phyloP scores from a whole-genome alignment of 306 rosid genomes.

The Medicago arabica region DNA sequence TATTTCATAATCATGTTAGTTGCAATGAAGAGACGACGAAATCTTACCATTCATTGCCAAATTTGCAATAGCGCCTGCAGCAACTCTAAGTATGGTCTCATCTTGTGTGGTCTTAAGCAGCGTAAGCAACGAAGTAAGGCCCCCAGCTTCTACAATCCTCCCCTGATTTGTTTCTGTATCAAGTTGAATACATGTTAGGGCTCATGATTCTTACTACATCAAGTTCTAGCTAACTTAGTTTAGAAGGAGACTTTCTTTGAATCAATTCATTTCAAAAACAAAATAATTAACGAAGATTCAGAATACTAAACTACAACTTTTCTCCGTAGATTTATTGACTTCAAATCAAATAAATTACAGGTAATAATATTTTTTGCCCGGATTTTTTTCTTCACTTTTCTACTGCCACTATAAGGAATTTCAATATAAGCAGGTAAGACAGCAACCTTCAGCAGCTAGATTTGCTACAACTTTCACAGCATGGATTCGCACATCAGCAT shows the following conservation, averaged over 20 bases:
- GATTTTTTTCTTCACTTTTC: not conserved
- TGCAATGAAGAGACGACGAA: conserved; percentile 19
- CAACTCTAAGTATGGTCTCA: conserved; percentile 97
- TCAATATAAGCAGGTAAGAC: conserved; percentile 36
- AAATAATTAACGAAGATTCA: not conserved
- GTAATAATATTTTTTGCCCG: not conserved
- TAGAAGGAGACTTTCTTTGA: conserved; percentile 36
- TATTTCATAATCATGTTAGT: conserved; percentile 1
- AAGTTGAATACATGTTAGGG: conserved; percentile 36
- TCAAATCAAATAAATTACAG: conserved; percentile 23
- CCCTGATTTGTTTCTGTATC: conserved; percentile 90
- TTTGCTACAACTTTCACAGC: conserved; percentile 99
- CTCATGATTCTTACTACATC: conserved; percentile 27
- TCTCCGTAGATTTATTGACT: conserved; percentile 13
- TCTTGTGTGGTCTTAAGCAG: conserved; percentile 83
- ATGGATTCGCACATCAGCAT: conserved; percentile 89
- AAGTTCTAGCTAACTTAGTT: conserved; percentile 27
- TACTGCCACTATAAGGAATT: conserved; percentile 1
- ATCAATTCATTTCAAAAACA: conserved; percentile 30
- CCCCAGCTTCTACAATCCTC: conserved; percentile 98
- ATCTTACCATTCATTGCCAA: conserved; percentile 94
- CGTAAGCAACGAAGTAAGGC: conserved; percentile 85
- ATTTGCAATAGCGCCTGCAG: conserved; percentile 99
- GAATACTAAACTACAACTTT: conserved; percentile 24
- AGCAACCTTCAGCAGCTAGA: conserved; percentile 98